Evolutionary conservation across 83 land plant species (phyloP).

Genomic region (Thuja plicata): DNA sequence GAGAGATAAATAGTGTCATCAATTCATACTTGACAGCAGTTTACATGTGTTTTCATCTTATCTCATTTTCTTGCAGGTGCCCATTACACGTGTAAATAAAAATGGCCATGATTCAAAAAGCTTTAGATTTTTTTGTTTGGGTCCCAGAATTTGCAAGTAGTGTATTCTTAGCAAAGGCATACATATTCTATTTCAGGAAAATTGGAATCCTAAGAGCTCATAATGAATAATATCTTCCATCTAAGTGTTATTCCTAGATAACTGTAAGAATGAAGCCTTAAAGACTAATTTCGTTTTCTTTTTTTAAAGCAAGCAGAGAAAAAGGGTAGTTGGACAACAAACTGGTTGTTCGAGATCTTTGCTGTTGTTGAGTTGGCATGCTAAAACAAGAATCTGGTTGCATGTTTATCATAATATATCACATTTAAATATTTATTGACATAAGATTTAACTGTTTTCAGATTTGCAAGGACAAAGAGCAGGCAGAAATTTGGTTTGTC

Average conservation of each 20-base stretch:
- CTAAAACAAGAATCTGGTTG: neutral
- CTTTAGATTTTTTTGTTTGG: neutral
- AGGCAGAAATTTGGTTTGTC: conserved; percentile 70
- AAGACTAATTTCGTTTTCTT: neutral
- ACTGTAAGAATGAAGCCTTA: neutral
- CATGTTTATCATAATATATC: neutral
- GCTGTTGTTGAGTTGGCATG: neutral
- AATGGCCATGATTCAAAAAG: neutral
- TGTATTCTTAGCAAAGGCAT: neutral
- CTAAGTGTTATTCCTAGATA: neutral
- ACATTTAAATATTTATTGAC: neutral
- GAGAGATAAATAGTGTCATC: neutral
- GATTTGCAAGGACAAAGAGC: conserved; percentile 82
- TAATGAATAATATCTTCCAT: neutral
- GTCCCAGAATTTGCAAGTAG: neutral
- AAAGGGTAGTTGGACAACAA: neutral
- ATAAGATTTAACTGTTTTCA: conserved; percentile 19
- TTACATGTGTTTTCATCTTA: no score
- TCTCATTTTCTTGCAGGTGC: neutral
- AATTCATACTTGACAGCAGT: neutral
- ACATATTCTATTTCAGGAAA: neutral
- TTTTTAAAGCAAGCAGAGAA: neutral
- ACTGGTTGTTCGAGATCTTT: neutral
- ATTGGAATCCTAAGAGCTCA: neutral
- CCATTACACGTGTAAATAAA: neutral